Conservation (phyloP, 208 protist genomes). For the Trypanosoma platydactyli region DNA sequence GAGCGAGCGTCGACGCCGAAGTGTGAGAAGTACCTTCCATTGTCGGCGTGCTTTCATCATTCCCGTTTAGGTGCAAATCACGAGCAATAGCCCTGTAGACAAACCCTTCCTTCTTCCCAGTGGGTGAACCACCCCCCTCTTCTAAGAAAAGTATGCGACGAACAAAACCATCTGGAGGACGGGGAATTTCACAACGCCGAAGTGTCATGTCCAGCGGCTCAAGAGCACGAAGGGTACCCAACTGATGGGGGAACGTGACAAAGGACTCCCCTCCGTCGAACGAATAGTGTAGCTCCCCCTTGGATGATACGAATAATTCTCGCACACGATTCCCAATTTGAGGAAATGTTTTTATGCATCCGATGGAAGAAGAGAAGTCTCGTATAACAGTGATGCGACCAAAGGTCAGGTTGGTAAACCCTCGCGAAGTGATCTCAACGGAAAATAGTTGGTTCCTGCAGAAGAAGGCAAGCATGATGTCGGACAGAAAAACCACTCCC, state of each 20-base stretch:
- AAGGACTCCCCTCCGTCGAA: constrained; percentile 54
- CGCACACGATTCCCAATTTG: constrained; percentile 7
- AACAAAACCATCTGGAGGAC: constrained; percentile 12
- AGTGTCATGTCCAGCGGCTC: constrained; percentile 23
- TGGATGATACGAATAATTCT: constrained; percentile 50
- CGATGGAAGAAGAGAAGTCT: constrained; percentile 18
- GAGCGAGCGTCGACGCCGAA: not conserved
- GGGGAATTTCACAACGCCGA: constrained; percentile 24
- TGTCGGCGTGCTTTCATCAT: not conserved
- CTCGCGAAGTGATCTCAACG: constrained; percentile 2
- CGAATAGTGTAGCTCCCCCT: constrained; percentile 53
- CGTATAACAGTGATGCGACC: constrained; percentile 11
- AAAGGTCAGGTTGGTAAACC: constrained; percentile 12
- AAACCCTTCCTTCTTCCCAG: constrained; percentile 6
- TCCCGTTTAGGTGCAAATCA: not conserved
- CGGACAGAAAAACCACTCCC: constrained; percentile 27
- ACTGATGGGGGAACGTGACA: constrained; percentile 52
- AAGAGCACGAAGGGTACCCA: constrained; percentile 60
- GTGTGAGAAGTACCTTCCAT: not conserved
- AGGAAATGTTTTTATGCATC: constrained; percentile 24
- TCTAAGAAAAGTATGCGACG: constrained; percentile 3
- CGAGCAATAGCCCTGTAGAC: constrained; percentile 17
- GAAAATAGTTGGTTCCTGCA: constrained; percentile 24
- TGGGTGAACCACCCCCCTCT: not conserved
- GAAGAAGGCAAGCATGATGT: constrained; percentile 20